Conservation (phyloP, 768 basidiomycete species). For the Lactarius trivialis region DNA sequence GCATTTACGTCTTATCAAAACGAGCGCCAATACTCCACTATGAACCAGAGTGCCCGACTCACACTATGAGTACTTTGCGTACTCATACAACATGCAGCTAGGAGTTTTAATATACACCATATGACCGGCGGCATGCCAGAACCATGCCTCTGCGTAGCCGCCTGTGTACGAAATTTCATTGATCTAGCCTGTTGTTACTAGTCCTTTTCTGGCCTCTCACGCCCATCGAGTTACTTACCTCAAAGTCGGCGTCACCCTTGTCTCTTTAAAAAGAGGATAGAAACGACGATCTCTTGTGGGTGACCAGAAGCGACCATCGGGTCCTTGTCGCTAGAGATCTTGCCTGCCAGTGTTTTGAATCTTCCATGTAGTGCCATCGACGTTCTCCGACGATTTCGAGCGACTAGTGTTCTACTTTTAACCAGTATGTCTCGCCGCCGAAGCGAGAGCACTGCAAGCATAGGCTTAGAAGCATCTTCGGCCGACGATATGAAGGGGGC, state of each 20-base stretch:
- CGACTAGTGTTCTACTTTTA: slow-evolving; percentile 16
- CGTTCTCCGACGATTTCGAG: slow-evolving; percentile 6
- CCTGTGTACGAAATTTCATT: neutral
- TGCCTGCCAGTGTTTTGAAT: neutral
- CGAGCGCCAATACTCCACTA: neutral
- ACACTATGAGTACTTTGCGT: neutral
- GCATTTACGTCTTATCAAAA: slow-evolving; percentile 8
- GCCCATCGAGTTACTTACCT: slow-evolving; percentile 8
- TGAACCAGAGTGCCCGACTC: slow-evolving; percentile 4
- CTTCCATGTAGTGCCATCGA: slow-evolving; percentile 17
- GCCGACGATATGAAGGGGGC: slow-evolving; percentile 15
- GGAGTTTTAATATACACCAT: neutral
- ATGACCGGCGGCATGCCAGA: neutral
- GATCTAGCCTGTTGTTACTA: slow-evolving; percentile 5
- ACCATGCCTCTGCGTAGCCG: neutral
- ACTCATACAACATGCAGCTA: slow-evolving; percentile 2
- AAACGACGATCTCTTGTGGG: slow-evolving; percentile 11
- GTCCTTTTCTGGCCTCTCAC: slow-evolving; percentile 6
- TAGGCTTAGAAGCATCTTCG: slow-evolving; percentile 13
- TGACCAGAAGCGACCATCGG: slow-evolving; percentile 13
- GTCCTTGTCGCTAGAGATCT: slow-evolving; percentile 14
- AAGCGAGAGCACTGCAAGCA: slow-evolving; percentile 13
- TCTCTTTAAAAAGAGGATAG: slow-evolving; percentile 18
- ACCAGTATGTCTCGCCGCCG: slow-evolving; percentile 16
- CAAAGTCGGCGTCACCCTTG: slow-evolving; percentile 1